Evolutionary conservation across 129 eudicot species (phyloP), one percentile per base, ranked within the genome.

Genomic region (Escallonia herrerae): DNA sequence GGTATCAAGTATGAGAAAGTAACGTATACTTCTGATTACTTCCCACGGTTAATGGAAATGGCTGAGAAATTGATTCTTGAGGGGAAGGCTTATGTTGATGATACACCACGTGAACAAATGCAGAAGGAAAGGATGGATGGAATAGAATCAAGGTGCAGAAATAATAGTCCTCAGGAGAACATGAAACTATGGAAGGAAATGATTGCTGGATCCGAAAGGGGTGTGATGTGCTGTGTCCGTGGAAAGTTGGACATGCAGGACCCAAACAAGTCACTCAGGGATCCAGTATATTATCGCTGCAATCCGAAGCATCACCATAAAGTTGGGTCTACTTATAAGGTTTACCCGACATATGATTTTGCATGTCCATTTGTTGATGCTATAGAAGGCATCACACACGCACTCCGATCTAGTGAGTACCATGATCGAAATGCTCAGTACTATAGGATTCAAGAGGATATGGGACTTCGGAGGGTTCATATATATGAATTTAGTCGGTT

Each of bases 361-460:
- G 95, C 95, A 2, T 90, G 97, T 56, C 97, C 97, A 2, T 90
- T 80, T 82, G 97, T 90, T 65, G 97, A 90, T 76, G 73, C 97
- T 40, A 33, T 79, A 47, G 97, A 90, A 76, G 95, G 93, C n/a
- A 82, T 90, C 65, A 86, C 97, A 8, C 97, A 90, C 66, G 97
- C 97, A 8, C 89, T 90, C 50, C 73, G 97, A 37, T 82, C 97
- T n/a, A 86, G 95, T 58, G 97, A 90, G 74, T 90, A 90, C 71
- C 97, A 90, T 82, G 97, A 90, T 59, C 86, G 97, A 6, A 90
- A 90, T 74, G 95, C 89, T 56, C 97, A 90, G 60, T 90, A 90
- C 78, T 76, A 73, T 58, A 65, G 86, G 77, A 87, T 90, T 68
- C 97, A 90, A 69, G 76, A 60, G 47, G 95, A 90, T 73, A 90